phyloP scores from a whole-genome alignment of 2,329 filamentous ascomycete species.

The Phoma sp. region DNA sequence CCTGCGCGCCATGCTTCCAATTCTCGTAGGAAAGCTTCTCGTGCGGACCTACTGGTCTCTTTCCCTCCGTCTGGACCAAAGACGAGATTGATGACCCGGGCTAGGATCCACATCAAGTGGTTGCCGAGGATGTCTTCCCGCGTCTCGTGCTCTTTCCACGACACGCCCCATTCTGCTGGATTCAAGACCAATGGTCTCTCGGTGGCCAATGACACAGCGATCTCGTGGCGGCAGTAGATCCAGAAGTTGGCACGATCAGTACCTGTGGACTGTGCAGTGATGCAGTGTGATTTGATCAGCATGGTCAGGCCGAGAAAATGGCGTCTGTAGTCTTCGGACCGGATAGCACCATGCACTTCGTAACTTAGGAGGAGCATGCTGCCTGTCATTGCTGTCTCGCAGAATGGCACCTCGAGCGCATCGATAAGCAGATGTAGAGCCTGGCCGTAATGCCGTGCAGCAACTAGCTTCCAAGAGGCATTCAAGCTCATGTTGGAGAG shows the following conservation, averaged over 20 bases:
- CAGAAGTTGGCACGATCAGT: constrained; percentile 45
- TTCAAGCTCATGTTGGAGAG: constrained; percentile 31
- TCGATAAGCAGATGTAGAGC: constrained; percentile 39
- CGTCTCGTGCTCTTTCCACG: constrained; percentile 34
- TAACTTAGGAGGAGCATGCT: constrained; percentile 46
- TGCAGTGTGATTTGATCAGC: constrained; percentile 38
- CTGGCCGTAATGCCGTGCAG: constrained; percentile 40
- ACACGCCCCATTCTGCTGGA: constrained; percentile 42
- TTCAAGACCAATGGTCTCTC: constrained; percentile 37
- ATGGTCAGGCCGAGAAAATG: constrained; percentile 42
- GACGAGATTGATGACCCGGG: constrained; percentile 36
- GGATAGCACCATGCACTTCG: constrained; percentile 37
- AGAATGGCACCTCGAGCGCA: constrained; percentile 31
- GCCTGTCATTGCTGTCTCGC: constrained; percentile 40
- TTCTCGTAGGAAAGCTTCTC: constrained; percentile 35
- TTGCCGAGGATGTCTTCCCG: constrained; percentile 44
- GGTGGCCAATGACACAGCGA: constrained; percentile 39
- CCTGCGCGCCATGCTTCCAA: constrained; percentile 36
- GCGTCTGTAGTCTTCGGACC: constrained; percentile 37
- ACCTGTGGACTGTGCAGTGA: constrained; percentile 37
- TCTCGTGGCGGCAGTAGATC: constrained; percentile 45
- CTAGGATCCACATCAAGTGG: constrained; percentile 44
- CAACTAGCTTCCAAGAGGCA: constrained; percentile 39
- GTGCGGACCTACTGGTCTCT: constrained; percentile 20
- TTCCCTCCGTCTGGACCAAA: constrained; percentile 29